Evolutionary conservation across 2,329 filamentous ascomycete species (phyloP), one percentile per base, ranked within the genome.

Genomic region (Nakataea oryzae): DNA sequence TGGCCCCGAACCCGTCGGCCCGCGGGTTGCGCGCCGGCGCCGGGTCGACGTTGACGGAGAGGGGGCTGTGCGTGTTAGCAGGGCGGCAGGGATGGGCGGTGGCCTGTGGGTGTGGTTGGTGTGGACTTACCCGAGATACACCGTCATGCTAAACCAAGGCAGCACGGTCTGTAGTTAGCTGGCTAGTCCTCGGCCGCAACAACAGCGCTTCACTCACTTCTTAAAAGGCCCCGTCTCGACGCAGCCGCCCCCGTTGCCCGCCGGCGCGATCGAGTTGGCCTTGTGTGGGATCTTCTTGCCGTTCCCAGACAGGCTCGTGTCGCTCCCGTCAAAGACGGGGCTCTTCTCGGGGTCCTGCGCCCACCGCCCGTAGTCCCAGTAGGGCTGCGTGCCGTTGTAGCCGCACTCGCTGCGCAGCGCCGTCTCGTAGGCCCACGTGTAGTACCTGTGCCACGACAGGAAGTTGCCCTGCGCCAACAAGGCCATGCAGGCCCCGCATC

Each of bases 191-290:
- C 30, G 47, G 30, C 32, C 30, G 7, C n/a, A 59, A 9, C 1
- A 32, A 1, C 14, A 54, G 7, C 12, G 12, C 3, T 11, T 9
- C 17, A 66, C 70, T 56, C 64, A 77, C 74, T 82, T 73, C 66
- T 73, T 76, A 71, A 84, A 83, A 0, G 81, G 81, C 0, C 82
- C 82, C 0, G 70, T 72, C 54, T 71, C 67, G 6, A 84, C 70
- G 65, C 81, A 84, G 32, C 81, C 84, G 57, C 84, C 84, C 12
- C 84, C 83, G 11, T 75, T 74, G n/a, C 80, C 83, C 0, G 77
- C 76, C 3, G 78, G 79, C 29, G 68, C 66, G 29, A 66, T 67
- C 14, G 65, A 64, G 17, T 67, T 66, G 13, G 68, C 66, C 59
- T 61, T 65, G 62, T 72, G 67, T 60, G 70, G 55, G 27, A 68